Evolutionary conservation across 2,329 filamentous ascomycete genomes (phyloP).

Genomic region (Fusarium avenaceum): DNA sequence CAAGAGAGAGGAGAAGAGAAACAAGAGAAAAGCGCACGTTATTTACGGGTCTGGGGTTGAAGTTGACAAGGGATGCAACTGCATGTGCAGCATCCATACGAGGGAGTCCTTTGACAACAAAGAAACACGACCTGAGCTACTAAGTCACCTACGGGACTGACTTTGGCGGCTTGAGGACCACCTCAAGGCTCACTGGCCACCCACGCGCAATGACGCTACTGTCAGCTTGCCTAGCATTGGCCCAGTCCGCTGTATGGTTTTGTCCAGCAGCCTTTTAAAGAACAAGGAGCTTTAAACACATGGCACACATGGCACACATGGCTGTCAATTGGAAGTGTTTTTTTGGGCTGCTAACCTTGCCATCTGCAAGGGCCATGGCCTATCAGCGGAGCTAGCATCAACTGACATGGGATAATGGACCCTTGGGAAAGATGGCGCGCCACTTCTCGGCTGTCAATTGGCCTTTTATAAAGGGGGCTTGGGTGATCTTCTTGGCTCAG

Average conservation of each 20-base stretch:
- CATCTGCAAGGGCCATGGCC: conserved; percentile 49
- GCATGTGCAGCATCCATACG: conserved; percentile 33
- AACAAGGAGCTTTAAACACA: conserved; percentile 37
- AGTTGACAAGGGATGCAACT: conserved; percentile 38
- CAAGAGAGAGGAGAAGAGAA: conserved; percentile 16
- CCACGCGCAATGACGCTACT: conserved; percentile 42
- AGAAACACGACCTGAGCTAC: conserved; percentile 2
- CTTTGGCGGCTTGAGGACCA: conserved; percentile 35
- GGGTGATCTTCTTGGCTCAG: conserved; percentile 23
- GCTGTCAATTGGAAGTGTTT: conserved; percentile 37
- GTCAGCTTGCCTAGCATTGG: conserved; percentile 40
- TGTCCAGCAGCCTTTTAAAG: conserved; percentile 30
- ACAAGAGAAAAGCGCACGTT: conserved; percentile 18
- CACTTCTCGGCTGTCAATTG: conserved; percentile 40
- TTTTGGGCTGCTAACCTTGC: conserved; percentile 42
- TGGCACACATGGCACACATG: conserved; percentile 42
- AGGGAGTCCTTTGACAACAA: conserved; percentile 43
- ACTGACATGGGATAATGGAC: conserved; percentile 38
- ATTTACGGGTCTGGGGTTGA: conserved; percentile 28
- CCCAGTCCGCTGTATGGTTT: conserved; percentile 35
- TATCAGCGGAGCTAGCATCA: conserved; percentile 44
- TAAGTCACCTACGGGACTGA: not conserved
- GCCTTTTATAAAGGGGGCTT: conserved; percentile 39
- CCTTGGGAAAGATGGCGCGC: conserved; percentile 38
- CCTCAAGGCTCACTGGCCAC: not conserved